Evolutionary conservation across 257 asterid genomes (phyloP).

Genomic region (Pogostemon cablin): DNA sequence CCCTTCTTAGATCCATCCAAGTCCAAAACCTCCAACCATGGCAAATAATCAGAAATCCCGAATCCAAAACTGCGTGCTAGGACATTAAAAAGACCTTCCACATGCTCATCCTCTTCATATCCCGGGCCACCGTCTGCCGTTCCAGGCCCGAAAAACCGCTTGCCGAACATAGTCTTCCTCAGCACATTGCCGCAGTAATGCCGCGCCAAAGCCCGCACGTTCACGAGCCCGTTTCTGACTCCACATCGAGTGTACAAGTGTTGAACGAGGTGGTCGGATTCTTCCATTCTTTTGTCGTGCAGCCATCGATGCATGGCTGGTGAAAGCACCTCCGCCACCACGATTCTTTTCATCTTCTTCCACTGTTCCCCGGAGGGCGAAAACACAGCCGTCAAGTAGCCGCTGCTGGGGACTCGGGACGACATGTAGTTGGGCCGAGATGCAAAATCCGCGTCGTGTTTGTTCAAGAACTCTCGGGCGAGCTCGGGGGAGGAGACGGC

Average conservation of each 20-base stretch:
- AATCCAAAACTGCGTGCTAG: no score
- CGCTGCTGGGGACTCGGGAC: not conserved
- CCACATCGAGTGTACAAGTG: no score
- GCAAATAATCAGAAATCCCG: not conserved
- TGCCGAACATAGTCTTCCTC: no score
- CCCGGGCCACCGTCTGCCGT: no score
- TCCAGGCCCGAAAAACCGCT: no score
- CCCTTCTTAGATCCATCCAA: not conserved
- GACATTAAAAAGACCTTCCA: no score
- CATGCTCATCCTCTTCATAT: no score
- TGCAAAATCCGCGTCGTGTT: slow-evolving; percentile 23
- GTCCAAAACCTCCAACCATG: not conserved
- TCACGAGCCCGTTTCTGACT: no score
- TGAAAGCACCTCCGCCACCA: slow-evolving; percentile 17
- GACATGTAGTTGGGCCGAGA: slow-evolving; percentile 28
- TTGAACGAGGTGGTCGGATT: no score
- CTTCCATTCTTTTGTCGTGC: no score
- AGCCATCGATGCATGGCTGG: slow-evolving; percentile 12
- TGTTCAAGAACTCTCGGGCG: slow-evolving; percentile 35
- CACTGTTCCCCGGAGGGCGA: slow-evolving; percentile 30
- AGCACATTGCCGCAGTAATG: no score
- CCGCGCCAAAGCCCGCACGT: no score
- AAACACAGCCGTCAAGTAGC: not conserved
- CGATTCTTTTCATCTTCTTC: slow-evolving; percentile 35
- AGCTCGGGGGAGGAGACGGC: slow-evolving; percentile 37